Percentiles rank a stretch among this genome's conserved stretches.
Evolutionary conservation across 805 yeast species (phyloP).

Genomic region (Starmera amethionina): DNA sequence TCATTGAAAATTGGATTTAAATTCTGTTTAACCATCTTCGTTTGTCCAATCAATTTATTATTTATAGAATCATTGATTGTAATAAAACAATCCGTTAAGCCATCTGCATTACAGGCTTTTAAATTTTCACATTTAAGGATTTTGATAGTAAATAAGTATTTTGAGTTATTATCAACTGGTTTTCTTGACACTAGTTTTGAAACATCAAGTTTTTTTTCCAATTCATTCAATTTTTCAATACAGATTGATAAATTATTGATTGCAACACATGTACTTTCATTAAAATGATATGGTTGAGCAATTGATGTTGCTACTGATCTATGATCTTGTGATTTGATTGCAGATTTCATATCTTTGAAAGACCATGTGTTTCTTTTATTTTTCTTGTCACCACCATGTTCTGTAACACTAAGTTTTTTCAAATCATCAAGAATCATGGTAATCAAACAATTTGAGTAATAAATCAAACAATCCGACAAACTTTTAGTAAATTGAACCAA

Average conservation of each 20-base stretch:
- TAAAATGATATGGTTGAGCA: conserved; percentile 50
- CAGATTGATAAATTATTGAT: conserved; percentile 55
- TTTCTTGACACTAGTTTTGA: conserved; percentile 31
- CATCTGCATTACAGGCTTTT: conserved; percentile 34
- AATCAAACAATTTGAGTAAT: conserved; percentile 31
- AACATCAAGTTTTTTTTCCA: conserved; percentile 51
- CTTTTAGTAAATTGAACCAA: conserved; percentile 52
- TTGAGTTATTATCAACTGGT: conserved; percentile 23
- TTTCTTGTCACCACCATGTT: conserved; percentile 10
- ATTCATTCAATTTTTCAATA: conserved; percentile 34
- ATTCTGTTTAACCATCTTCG: conserved; percentile 52
- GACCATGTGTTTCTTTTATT: conserved; percentile 31
- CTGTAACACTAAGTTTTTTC: conserved; percentile 12
- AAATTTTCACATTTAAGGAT: conserved; percentile 57
- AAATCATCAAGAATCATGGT: conserved; percentile 34
- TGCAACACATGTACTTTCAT: conserved; percentile 60
- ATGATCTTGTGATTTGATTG: conserved; percentile 29
- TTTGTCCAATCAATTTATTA: conserved; percentile 52
- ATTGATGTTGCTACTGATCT: conserved; percentile 12
- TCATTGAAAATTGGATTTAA: conserved; percentile 82
- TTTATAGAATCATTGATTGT: conserved; percentile 49
- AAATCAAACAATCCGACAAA: conserved; percentile 49
- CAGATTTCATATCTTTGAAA: conserved; percentile 40
- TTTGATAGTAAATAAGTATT: conserved; percentile 54
- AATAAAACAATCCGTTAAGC: conserved; percentile 47